These are phyloP conservation scores for Corynascus novoguineensis DNA, from an alignment of 495 filamentous ascomycete species.

Conservation along the genomic window DNA sequence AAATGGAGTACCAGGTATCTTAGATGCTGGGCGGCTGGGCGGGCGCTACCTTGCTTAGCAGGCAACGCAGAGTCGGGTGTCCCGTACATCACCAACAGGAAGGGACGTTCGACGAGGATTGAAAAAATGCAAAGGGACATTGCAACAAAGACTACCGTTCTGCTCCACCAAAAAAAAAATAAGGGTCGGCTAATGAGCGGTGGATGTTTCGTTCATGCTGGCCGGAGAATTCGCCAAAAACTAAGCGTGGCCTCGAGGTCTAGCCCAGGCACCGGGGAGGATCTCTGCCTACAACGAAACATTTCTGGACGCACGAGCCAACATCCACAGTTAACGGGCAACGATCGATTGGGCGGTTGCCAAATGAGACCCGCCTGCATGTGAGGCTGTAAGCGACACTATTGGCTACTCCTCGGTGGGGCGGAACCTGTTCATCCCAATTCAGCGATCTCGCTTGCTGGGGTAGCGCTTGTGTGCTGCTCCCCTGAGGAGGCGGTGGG, in stretches of 20 bases:
- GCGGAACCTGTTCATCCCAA: slow-evolving; percentile 25
- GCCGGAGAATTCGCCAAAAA: not conserved
- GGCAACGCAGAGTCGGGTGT: too few relatives aligned
- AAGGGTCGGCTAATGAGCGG: not conserved
- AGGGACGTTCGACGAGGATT: too few relatives aligned
- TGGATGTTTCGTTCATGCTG: not conserved
- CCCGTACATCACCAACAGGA: too few relatives aligned
- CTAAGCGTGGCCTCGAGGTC: not conserved
- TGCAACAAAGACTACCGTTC: too few relatives aligned
- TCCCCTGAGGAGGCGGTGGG: slow-evolving; percentile 21
- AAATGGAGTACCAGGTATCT: too few relatives aligned
- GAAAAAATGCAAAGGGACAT: not conserved
- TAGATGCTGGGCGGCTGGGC: not conserved
- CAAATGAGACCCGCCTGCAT: slow-evolving; percentile 20
- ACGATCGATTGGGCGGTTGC: slow-evolving; percentile 12
- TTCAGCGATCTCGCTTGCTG: slow-evolving; percentile 14
- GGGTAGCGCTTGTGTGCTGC: slow-evolving; percentile 15
- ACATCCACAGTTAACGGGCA: not conserved
- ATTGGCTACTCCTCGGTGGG: slow-evolving; percentile 14
- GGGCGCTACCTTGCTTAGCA: too few relatives aligned
- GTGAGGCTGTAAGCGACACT: not conserved
- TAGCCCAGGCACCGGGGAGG: not conserved
- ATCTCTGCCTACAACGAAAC: slow-evolving; percentile 1
- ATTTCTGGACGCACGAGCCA: slow-evolving; percentile 9
- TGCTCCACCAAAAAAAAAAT: slow-evolving; percentile 2